phyloP scores from a whole-genome alignment of 345 rosid genomes.

The Euclidium syriacum region DNA sequence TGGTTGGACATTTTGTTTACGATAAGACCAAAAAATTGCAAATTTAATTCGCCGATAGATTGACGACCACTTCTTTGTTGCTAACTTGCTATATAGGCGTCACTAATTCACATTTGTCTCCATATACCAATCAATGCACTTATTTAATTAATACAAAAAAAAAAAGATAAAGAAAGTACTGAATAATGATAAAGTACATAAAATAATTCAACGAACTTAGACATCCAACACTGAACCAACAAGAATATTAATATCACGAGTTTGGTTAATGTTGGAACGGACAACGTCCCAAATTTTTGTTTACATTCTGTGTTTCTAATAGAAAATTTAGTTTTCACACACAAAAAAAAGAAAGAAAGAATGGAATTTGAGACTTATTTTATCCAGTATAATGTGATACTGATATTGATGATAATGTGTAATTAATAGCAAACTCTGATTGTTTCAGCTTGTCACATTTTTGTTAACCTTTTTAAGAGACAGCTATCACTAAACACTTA shows the following conservation, averaged over 20 bases:
- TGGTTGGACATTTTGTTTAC: not conserved
- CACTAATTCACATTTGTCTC: not conserved
- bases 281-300: conserved; percentile 15
- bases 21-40: not conserved
- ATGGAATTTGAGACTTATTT: not conserved
- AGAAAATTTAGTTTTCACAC: not conserved
- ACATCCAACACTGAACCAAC: conserved; percentile 18
- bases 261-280: conserved; percentile 27
- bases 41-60: not conserved
- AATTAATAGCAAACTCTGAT: conserved; percentile 3
- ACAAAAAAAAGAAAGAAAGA: not conserved
- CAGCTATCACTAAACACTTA: not conserved
- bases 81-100: not conserved
- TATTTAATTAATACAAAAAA: too few species aligned
- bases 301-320: conserved; percentile 17
- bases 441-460: not conserved
- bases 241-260: conserved; percentile 1
- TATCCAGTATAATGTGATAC: not conserved
- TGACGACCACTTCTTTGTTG: not conserved
- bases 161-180: conserved; percentile 4
- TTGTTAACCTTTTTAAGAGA: conserved; percentile 20
- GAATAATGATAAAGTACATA: not conserved
- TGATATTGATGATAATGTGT: not conserved
- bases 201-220: conserved; percentile 21
- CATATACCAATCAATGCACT: not conserved